Conservation (phyloP, 139 green algal genomes). For the Closterium sp. region DNA sequence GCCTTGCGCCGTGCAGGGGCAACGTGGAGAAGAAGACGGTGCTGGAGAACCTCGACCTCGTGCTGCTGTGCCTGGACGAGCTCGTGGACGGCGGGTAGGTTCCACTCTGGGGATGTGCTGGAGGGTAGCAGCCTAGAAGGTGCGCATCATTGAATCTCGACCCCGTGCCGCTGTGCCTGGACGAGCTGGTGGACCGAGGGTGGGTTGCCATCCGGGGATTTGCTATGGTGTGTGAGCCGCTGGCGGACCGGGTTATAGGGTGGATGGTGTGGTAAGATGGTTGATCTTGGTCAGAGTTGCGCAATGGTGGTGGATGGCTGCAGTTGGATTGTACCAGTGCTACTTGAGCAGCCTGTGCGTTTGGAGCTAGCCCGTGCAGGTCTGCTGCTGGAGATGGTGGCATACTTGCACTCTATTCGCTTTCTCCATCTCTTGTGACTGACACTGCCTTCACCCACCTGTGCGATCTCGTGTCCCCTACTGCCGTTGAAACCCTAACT, state of each 20-base stretch:
- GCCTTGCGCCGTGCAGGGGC: too few species aligned
- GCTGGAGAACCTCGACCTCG: conserved; percentile 97
- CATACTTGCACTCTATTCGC: background rate
- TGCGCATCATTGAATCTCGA: conserved; percentile 78
- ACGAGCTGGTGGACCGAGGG: conserved; percentile 95
- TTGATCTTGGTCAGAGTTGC: background rate
- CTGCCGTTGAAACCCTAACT: background rate
- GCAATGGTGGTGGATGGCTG: background rate
- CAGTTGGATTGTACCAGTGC: background rate
- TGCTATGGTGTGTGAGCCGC: too few species aligned
- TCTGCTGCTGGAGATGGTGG: background rate
- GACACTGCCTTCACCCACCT: background rate
- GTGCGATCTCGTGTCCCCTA: background rate
- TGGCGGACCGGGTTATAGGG: too few species aligned
- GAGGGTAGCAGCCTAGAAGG: background rate
- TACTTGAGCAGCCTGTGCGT: background rate
- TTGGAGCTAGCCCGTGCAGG: background rate
- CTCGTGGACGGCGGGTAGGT: conserved; percentile 87
- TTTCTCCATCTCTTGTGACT: background rate
- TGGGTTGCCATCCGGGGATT: conserved; percentile 50
- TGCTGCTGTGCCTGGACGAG: conserved; percentile 95
- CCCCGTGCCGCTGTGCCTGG: conserved; percentile 90
- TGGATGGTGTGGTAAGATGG: background rate
- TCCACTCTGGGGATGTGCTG: background rate
- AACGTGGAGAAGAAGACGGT: conserved; percentile 98